Evolutionary conservation across 495 filamentous ascomycete species (phyloP).

Genomic region (Aspergillus cavernicola): DNA sequence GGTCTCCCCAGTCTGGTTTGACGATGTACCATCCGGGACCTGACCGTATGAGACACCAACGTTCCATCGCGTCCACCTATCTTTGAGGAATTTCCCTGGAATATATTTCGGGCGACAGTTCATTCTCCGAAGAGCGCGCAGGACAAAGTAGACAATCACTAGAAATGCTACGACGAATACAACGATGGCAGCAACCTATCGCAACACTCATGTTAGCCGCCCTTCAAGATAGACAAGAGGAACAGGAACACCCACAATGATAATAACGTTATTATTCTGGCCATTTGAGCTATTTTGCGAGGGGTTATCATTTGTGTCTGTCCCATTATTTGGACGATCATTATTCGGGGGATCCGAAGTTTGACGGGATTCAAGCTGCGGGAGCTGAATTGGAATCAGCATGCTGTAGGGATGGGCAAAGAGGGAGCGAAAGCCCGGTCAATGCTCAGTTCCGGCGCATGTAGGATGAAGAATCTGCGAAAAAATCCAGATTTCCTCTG

Average conservation of each 20-base stretch:
- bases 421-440: constrained; percentile 5
- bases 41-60: constrained; percentile 42
- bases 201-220: neutral
- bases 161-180: constrained; percentile 38
- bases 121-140: constrained; percentile 46
- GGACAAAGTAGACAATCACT: constrained; percentile 41
- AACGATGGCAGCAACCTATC: constrained; percentile 32
- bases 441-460: constrained; percentile 14
- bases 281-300: neutral
- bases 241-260: constrained; percentile 19
- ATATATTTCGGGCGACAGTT: constrained; percentile 54
- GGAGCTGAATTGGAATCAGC: constrained; percentile 18
- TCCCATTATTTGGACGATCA: neutral
- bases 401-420: constrained; percentile 16
- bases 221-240: neutral
- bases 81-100: constrained; percentile 55
- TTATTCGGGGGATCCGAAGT: neutral
- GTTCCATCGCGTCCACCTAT: constrained; percentile 58
- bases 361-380: constrained; percentile 19
- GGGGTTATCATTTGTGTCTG: neutral
- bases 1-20: constrained; percentile 23
- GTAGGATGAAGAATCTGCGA: constrained; percentile 10
- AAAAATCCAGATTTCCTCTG: neutral
- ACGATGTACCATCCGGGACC: constrained; percentile 27
- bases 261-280: constrained; percentile 16